Evolutionary conservation across 73 alveolate species (phyloP).

Genomic region (Paramecium pentaurelia): DNA sequence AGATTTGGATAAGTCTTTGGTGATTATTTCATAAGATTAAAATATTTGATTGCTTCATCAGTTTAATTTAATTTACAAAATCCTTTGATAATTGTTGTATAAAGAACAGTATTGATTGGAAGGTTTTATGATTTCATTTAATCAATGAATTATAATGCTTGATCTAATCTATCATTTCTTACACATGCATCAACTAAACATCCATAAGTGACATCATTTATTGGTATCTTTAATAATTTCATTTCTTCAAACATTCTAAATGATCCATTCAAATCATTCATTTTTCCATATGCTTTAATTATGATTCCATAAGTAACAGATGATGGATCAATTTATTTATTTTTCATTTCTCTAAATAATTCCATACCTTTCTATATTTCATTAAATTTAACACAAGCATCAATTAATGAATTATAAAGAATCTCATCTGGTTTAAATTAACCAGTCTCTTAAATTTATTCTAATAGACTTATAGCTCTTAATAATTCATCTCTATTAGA

Average conservation of each 20-base stretch:
- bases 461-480: slow-evolving; percentile 76
- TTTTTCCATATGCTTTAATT: slow-evolving; percentile 49
- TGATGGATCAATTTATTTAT: slow-evolving; percentile 65
- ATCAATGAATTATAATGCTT: not conserved
- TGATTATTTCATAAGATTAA: slow-evolving; percentile 62
- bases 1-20: slow-evolving; percentile 77
- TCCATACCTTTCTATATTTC: slow-evolving; percentile 77
- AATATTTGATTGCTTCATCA: slow-evolving; percentile 41
- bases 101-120: not conserved
- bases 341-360: slow-evolving; percentile 86
- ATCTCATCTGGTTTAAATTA: slow-evolving; percentile 87
- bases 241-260: slow-evolving; percentile 11
- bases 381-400: slow-evolving; percentile 88
- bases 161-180: slow-evolving; percentile 18
- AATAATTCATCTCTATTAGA: slow-evolving; percentile 70
- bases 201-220: slow-evolving; percentile 60
- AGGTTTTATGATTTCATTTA: not conserved
- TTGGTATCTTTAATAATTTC: slow-evolving; percentile 61
- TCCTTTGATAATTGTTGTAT: slow-evolving; percentile 38
- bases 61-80: slow-evolving; percentile 8
- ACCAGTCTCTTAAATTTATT: slow-evolving; percentile 36
- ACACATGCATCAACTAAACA: slow-evolving; percentile 53
- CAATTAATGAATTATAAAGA: slow-evolving; percentile 89
- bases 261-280: slow-evolving; percentile 40
- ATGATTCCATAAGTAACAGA: slow-evolving; percentile 51